These are phyloP conservation scores for Citrus hindsii DNA, from an alignment of 345 rosid species.

Conservation along the genomic window DNA sequence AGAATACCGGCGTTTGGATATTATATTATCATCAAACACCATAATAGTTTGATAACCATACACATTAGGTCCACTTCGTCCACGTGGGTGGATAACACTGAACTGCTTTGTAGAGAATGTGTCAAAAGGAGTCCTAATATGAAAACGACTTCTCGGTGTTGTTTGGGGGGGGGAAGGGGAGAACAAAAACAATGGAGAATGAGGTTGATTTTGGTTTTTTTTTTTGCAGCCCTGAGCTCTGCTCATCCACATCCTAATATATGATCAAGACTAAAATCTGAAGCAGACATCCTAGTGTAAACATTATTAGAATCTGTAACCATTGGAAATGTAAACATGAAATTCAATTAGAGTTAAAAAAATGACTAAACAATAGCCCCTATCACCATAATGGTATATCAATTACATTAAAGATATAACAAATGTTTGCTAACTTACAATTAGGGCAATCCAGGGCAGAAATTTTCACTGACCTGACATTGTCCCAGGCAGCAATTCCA, in stretches of 20 bases:
- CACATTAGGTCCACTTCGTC: neutral
- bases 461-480: neutral
- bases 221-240: neutral
- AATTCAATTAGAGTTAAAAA: neutral
- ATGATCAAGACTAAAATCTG: neutral
- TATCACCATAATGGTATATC: neutral
- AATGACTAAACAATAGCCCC: neutral
- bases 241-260: neutral
- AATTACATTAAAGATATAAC: neutral
- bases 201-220: neutral
- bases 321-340: neutral
- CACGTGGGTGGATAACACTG: neutral
- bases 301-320: neutral
- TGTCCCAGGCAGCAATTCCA: neutral
- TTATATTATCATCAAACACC: neutral
- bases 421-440: neutral
- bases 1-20: no score
- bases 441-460: neutral
- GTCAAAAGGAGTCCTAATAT: neutral
- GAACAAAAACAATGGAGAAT: neutral
- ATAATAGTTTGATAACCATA: neutral
- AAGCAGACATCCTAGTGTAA: neutral
- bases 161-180: no score
- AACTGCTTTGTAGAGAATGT: neutral
- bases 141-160: neutral